These are phyloP conservation scores for Cephalotrichum gorgonifer DNA, from an alignment of 2,329 filamentous ascomycete species.

Conservation along the genomic window DNA sequence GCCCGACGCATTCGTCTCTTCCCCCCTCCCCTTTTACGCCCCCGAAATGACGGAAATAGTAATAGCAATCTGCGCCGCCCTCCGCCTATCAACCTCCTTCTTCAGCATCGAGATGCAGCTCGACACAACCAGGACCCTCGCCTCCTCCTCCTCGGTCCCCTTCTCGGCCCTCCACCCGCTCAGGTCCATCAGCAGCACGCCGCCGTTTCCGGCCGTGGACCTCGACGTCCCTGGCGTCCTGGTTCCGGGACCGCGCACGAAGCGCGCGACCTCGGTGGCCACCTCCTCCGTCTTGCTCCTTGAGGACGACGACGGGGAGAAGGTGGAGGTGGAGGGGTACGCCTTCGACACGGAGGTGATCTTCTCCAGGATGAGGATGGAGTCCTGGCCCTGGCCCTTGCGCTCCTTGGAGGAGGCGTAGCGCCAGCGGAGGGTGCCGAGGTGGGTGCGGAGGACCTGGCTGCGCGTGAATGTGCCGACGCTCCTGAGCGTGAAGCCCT, in stretches of 20 bases:
- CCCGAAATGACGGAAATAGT: conserved; percentile 22
- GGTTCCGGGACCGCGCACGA: conserved; percentile 28
- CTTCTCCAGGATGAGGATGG: conserved; percentile 40
- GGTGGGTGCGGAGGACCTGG: conserved; percentile 32
- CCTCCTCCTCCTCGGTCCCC: conserved; percentile 19
- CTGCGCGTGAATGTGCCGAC: conserved; percentile 19
- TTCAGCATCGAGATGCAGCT: conserved; percentile 54
- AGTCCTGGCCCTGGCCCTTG: conserved; percentile 26
- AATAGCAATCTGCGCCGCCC: conserved; percentile 37
- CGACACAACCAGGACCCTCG: conserved; percentile 35
- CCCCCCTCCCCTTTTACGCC: too few relatives aligned
- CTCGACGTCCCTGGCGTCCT: conserved; percentile 27
- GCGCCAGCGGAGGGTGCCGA: conserved; percentile 44
- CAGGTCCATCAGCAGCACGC: conserved; percentile 33
- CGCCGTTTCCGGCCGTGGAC: conserved; percentile 38
- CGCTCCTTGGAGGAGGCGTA: conserved; percentile 39
- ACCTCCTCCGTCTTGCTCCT: conserved; percentile 14
- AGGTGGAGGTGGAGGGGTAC: conserved; percentile 6
- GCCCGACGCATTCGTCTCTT: too few relatives aligned
- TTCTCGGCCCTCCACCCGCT: conserved; percentile 21
- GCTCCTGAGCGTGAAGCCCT: conserved; percentile 27
- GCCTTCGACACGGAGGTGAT: conserved; percentile 19
- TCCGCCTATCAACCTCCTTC: conserved; percentile 51
- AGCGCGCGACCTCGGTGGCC: conserved; percentile 22
- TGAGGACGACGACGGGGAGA: conserved; percentile 14